These are phyloP conservation scores for Raphidocelis subcapitata DNA, from an alignment of 139 green algal species.

Conservation along the genomic window DNA sequence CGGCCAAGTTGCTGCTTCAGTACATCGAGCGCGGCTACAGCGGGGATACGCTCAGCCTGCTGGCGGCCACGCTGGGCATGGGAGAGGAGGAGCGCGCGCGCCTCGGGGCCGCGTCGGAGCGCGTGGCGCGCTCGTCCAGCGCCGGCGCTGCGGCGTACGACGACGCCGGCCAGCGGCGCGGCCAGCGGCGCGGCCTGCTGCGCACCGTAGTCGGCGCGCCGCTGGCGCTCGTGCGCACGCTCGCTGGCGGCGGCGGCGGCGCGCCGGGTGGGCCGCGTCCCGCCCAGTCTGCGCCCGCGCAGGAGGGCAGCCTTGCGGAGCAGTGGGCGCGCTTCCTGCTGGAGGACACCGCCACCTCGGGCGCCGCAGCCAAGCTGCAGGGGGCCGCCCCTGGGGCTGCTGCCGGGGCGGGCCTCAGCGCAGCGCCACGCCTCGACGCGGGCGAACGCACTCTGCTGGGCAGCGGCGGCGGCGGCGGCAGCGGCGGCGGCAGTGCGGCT, in stretches of 20 bases:
- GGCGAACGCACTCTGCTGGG: not conserved
- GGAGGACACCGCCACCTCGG: not conserved
- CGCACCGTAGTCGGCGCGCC: conserved; percentile 17
- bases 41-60: not conserved
- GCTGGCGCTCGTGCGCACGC: not conserved
- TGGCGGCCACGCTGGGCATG: conserved; percentile 11
- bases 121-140: not conserved
- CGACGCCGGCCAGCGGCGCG: not conserved
- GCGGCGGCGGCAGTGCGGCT: not conserved
- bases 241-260: conserved; percentile 16
- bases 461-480: not conserved
- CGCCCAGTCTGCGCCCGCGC: not conserved
- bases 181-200: conserved; percentile 12
- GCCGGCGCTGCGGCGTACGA: not conserved
- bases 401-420: not conserved
- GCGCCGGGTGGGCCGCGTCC: not conserved
- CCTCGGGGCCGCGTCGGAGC: conserved; percentile 1
- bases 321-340: conserved; percentile 19
- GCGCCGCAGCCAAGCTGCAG: not conserved
- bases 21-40: not conserved
- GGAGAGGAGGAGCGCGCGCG: conserved; percentile 2
- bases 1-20: not conserved
- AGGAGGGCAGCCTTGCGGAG: conserved; percentile 8
- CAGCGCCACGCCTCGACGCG: conserved; percentile 4
- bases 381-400: not conserved